Conservation (phyloP, 805 yeast genomes). For the Teunomyces aglyptinius region DNA sequence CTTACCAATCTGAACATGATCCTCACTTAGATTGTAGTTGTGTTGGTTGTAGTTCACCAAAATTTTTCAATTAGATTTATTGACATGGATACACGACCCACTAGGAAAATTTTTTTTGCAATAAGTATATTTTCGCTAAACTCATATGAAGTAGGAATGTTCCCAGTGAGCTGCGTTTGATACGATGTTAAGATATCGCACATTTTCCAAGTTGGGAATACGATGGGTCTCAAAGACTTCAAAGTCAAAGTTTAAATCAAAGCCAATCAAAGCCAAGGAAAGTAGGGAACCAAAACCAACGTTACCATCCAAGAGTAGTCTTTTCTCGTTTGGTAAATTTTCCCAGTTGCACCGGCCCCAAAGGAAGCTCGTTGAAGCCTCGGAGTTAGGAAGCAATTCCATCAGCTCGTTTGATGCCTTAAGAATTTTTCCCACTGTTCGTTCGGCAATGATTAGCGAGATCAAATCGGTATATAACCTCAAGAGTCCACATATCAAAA, state of each 20-base stretch:
- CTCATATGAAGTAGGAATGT: background rate
- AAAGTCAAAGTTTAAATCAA: background rate
- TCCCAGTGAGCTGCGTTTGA: background rate
- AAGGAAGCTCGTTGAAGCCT: slow-evolving; percentile 6
- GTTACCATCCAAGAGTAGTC: slow-evolving; percentile 2
- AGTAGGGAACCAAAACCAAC: background rate
- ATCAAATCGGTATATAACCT: slow-evolving; percentile 41
- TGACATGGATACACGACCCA: background rate
- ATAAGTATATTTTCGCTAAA: background rate
- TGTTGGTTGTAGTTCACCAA: background rate
- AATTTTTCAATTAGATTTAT: slow-evolving; percentile 2
- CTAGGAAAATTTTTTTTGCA: slow-evolving; percentile 1
- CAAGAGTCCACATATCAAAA: slow-evolving; percentile 30
- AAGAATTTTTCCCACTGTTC: slow-evolving; percentile 62
- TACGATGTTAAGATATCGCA: slow-evolving; percentile 2
- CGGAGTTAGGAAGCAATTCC: slow-evolving; percentile 33
- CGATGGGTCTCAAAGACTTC: slow-evolving; percentile 3
- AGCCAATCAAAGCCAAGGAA: background rate
- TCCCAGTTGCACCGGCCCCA: slow-evolving; percentile 19
- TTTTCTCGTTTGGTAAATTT: slow-evolving; percentile 18
- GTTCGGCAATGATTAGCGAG: slow-evolving; percentile 57
- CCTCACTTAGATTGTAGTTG: background rate
- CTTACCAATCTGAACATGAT: slow-evolving; percentile 3
- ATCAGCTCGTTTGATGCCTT: slow-evolving; percentile 65
- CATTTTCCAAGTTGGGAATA: background rate